These are phyloP conservation scores for Sarcodon aspratus DNA, from an alignment of 768 basidiomycete genomes.

Conservation along the genomic window DNA sequence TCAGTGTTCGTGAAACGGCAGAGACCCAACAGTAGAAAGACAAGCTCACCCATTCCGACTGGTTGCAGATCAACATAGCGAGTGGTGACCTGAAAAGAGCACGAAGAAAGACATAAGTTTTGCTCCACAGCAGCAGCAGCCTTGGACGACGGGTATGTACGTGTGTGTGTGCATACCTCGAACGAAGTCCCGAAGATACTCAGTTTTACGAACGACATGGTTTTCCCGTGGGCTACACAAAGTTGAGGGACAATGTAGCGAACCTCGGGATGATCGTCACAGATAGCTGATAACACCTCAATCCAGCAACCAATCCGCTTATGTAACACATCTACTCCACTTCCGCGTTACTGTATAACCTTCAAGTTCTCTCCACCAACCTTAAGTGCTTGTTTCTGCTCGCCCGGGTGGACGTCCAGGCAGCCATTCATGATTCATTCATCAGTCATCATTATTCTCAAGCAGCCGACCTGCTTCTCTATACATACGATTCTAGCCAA, in stretches of 20 bases:
- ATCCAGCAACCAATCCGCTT: no score
- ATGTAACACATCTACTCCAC: no score
- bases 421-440: no score
- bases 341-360: no score
- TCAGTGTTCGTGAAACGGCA: background rate
- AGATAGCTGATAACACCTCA: no score
- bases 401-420: no score
- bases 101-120: background rate
- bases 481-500: no score
- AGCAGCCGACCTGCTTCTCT: no score
- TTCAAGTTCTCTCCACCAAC: no score
- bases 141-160: constrained; percentile 4
- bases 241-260: background rate
- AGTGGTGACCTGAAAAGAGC: constrained; percentile 71
- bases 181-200: constrained; percentile 98
- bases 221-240: background rate
- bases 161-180: constrained; percentile 42
- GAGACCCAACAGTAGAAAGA: background rate
- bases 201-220: constrained; percentile 94
- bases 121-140: background rate
- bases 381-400: no score
- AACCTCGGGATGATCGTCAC: no score
- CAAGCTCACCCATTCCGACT: constrained; percentile 88
- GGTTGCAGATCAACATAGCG: constrained; percentile 99
- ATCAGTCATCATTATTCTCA: no score